Evolutionary conservation across 2,329 filamentous ascomycete species (phyloP), one percentile per base, ranked within the genome.

Genomic region (Aspergillus aculeatus): DNA sequence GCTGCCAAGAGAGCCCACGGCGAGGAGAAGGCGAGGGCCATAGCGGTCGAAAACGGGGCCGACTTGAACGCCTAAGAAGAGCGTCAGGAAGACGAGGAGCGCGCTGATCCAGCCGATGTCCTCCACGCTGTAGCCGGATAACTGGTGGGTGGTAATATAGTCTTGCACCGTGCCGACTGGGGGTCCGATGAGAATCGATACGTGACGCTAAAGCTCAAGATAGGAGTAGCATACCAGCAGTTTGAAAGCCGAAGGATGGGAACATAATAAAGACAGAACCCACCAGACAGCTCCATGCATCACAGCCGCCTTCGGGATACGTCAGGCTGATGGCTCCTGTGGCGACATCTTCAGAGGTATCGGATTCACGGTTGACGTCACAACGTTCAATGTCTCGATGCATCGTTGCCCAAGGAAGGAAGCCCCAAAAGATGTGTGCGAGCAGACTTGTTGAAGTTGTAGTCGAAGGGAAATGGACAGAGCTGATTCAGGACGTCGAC

Each of bases 81-180:
- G 66, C 0, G 76, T 73, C 1, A 83, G 63, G 50, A 80, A 82
- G 7, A 78, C 75, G 35, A 81, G 77, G 4, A 82, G 62, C 1
- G 80, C 78, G 0, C 77, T 76, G 56, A 83, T 82, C 81, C 81
- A 83, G 24, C 80, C 81, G 0, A 83, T 74, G 41, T 83, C 75
- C 3, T 78, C 69, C 4, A 77, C 69, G 3, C 73, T 74, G 61
- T 80, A 81, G 7, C 65, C 61, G 0, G 72, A 66, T 1, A 83
- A 72, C 63, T 83, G 80, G 57, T 83, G 72, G 3, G 68, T 70
- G 38, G 74, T 75, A 26, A 82, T 74, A 52, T 82, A 81, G 49
- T 80, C 73, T 62, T 83, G 81, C 0, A 83, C 67, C 0, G 80
- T 77, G n/a, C 81, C 81, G 7, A 83, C 76, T 60, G 68, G 10